phyloP scores from a whole-genome alignment of 1,284 basidiomycete species.

The Sanghuangporus weigelae region DNA sequence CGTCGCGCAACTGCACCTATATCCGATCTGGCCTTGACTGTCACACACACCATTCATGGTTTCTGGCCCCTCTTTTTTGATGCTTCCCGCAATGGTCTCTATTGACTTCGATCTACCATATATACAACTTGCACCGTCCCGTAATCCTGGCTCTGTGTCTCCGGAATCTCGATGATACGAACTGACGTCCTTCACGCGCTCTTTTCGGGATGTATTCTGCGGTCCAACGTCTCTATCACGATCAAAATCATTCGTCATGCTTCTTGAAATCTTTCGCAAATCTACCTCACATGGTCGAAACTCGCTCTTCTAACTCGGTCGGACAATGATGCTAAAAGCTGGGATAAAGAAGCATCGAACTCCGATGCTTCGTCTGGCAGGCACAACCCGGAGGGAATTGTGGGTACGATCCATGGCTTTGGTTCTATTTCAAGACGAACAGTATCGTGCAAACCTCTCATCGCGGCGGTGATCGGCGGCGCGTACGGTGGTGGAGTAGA shows the following conservation, averaged over 20 bases:
- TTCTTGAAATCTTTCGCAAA: slow-evolving; percentile 1
- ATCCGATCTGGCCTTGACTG: neutral
- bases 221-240: neutral
- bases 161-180: no score
- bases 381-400: slow-evolving; percentile 31
- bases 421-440: slow-evolving; percentile 69
- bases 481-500: slow-evolving; percentile 82
- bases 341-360: slow-evolving; percentile 21
- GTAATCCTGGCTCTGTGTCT: no score
- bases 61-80: neutral
- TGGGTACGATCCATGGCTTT: slow-evolving; percentile 57
- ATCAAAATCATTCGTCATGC: neutral
- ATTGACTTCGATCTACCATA: neutral
- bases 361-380: slow-evolving; percentile 34
- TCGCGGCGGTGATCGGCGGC: slow-evolving; percentile 78
- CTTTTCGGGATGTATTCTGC: neutral
- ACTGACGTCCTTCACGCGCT: neutral
- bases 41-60: neutral
- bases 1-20: neutral
- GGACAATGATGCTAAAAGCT: neutral
- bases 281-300: neutral
- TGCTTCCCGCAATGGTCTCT: neutral
- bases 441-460: slow-evolving; percentile 66
- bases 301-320: slow-evolving; percentile 44
- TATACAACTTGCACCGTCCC: neutral